Evolutionary conservation across 331 rosid genomes (phyloP), one percentile per base, ranked within the genome.

Genomic region (Quercus phellos): DNA sequence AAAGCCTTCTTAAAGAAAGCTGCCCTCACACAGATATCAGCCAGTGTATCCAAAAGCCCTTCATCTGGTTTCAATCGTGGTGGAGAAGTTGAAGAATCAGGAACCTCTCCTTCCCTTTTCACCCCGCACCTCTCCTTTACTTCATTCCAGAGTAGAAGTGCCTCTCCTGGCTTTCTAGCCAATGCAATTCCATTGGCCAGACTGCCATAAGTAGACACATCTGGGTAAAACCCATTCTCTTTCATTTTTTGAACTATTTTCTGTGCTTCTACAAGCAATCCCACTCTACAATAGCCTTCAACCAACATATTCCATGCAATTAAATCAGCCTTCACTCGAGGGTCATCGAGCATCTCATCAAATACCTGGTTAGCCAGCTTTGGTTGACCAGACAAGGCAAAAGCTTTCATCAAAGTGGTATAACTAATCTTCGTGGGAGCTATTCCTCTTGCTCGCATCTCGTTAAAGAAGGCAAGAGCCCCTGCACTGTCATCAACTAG

Each of bases 271-370:
- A 87, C 98, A 30, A 92, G 68, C 79, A 90, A 75, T 18, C 99
- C 98, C 68, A 94, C 63, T 81, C 89, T 90, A 74, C 98, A 89
- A 80, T 91, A 94, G 55, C 93, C 99, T 90, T 94, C 98, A 43
- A 94, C 90, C 96, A 94, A 80, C 98, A 94, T 90, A 74, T 94
- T 94, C 99, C 99, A 92, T 1, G 98, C 97, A 3, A 94, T 78
- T 38, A 85, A 68, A 87, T 94, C 99, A 30, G 72, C 96, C 86
- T 88, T 94, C 81, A 92, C 96, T 6, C 96, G 88, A 56, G 90
- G 87, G 69, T 94, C 98, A 30, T 83, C 78, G 21, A 85, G 83
- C 99, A 94, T 94, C 80, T 94, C 99, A 46, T 89, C 92, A 2
- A 94, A 94, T 42, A 92, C 97, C 85, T 86, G 90, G 75, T 87